Conservation (phyloP, 768 basidiomycete species). For the Podaxis sp. region DNA sequence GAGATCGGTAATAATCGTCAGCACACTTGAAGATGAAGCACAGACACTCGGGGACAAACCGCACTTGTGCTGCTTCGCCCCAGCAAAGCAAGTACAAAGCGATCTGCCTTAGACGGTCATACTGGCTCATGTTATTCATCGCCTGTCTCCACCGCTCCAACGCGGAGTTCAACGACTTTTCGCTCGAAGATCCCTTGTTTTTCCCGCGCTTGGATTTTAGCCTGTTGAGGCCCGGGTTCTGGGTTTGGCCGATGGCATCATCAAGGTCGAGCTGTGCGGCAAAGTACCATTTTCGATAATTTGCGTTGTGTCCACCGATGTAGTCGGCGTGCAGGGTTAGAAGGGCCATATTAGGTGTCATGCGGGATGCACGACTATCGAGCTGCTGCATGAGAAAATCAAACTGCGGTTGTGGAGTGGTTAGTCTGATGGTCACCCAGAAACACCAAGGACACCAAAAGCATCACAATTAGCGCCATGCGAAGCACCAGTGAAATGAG, state of each 20-base stretch:
- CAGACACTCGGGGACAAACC: slow-evolving; percentile 93
- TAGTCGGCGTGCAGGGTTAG: slow-evolving; percentile 97
- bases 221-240: slow-evolving; percentile 87
- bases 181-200: slow-evolving; percentile 49
- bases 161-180: slow-evolving; percentile 75
- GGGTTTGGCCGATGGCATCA: slow-evolving; percentile 89
- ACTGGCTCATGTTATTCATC: slow-evolving; percentile 99
- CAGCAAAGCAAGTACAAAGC: slow-evolving; percentile 94
- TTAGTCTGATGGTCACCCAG: slow-evolving; percentile 14
- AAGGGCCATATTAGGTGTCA: slow-evolving; percentile 95
- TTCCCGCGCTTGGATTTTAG: slow-evolving; percentile 66
- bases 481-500: background rate
- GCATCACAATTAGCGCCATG: slow-evolving; percentile 2
- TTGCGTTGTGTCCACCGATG: slow-evolving; percentile 97
- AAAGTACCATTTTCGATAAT: slow-evolving; percentile 99
- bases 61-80: slow-evolving; percentile 98
- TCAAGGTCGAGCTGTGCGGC: slow-evolving; percentile 98
- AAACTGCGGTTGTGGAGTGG: slow-evolving; percentile 52
- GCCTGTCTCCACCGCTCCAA: slow-evolving; percentile 94
- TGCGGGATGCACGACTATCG: slow-evolving; percentile 94
- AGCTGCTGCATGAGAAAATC: slow-evolving; percentile 98
- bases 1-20: slow-evolving; percentile 97
- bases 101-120: slow-evolving; percentile 94
- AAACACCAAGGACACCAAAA: slow-evolving; percentile 8
- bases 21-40: slow-evolving; percentile 99